Evolutionary conservation across 2,329 filamentous ascomycete genomes (phyloP).

Genomic region (Purpureocillium lavendulum): DNA sequence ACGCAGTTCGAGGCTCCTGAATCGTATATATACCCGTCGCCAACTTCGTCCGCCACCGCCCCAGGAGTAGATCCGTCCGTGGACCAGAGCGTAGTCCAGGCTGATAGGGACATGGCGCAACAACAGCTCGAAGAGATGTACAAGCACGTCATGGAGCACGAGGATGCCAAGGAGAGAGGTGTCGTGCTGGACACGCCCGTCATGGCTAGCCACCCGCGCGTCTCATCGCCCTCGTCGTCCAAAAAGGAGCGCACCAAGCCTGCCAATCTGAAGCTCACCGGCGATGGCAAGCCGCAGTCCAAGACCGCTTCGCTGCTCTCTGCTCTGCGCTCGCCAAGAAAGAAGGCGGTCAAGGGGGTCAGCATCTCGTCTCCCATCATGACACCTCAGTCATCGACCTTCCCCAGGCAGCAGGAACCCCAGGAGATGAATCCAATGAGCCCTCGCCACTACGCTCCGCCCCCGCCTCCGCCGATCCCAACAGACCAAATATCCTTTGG

Average conservation of each 20-base stretch:
- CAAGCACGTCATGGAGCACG: slow-evolving; percentile 84
- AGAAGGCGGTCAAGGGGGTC: slow-evolving; percentile 42
- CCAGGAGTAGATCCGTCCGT: slow-evolving; percentile 62
- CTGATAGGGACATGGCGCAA: slow-evolving; percentile 67
- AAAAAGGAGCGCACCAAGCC: slow-evolving; percentile 43
- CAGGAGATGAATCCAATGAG: slow-evolving; percentile 51
- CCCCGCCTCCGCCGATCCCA: slow-evolving; percentile 48
- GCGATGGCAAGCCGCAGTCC: slow-evolving; percentile 44
- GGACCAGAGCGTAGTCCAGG: slow-evolving; percentile 66
- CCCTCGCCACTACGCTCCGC: slow-evolving; percentile 49
- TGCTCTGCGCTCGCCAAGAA: slow-evolving; percentile 51
- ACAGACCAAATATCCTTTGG: slow-evolving; percentile 32
- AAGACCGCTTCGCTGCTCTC: slow-evolving; percentile 52
- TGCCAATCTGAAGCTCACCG: slow-evolving; percentile 38
- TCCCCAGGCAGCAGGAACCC: slow-evolving; percentile 43
- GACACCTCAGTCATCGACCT: slow-evolving; percentile 53
- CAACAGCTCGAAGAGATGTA: slow-evolving; percentile 86
- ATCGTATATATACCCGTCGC: slow-evolving; percentile 38
- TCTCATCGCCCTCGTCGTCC: slow-evolving; percentile 17
- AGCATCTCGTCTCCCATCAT: slow-evolving; percentile 58
- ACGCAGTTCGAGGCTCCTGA: slow-evolving; percentile 19
- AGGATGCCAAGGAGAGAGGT: slow-evolving; percentile 56
- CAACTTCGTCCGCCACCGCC: slow-evolving; percentile 35
- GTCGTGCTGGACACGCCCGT: slow-evolving; percentile 35
- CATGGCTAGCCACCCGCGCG: slow-evolving; percentile 17